Base-by-base conservation (phyloP, 2,329 filamentous ascomycete species). In the Botrytis medusae region DNA sequence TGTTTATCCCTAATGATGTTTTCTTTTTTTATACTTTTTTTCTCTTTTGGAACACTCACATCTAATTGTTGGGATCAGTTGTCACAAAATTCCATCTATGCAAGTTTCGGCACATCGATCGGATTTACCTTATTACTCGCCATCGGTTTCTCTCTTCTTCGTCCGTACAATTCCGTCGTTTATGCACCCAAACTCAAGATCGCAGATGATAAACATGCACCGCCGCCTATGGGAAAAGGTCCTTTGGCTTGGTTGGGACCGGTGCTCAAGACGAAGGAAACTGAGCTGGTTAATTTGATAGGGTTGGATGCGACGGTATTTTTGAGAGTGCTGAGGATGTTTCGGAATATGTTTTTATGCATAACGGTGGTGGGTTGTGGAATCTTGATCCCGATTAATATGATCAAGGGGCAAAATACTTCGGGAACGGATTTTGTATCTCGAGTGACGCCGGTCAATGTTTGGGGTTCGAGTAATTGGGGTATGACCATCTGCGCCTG, bases 121-220 rank as follows among this genome's bases (percentile, higher is more conserved):
- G 92, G 89, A 72, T 85, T 96, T 80, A 93, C 94, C 14, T 79
- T 88, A 75, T 86, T 90, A 77, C 91, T 97, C 78, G 91, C 93
- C 75, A 81, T 97, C 74, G 84, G 90, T 76, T 99, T 98, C 86
- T 97, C 94, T 75, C 85, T 98, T 78, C 86, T 98, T 72, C 93
- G 96, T 74, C 96, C 96, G 8, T 94, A 95, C 83, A 95, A 98
- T 82, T 92, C 91, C 72, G 89, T 95, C 78, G 93, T 99, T 65
- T 99, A 99, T 83, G 95, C 96, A 5, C 96, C 96, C 59, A 95
- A 97, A 81, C 86, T 97, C 67, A 97, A 97, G 82, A 92, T 98
- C 85, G 92, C 94, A 81, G 95, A 98, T 82, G 90, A 94, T 77
- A 94, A 92, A 82, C 94, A 97, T 84, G 89, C 93, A 16, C 96